These are phyloP conservation scores for Penstemon barbatus DNA, from an alignment of 257 asterid genomes.

Conservation along the genomic window DNA sequence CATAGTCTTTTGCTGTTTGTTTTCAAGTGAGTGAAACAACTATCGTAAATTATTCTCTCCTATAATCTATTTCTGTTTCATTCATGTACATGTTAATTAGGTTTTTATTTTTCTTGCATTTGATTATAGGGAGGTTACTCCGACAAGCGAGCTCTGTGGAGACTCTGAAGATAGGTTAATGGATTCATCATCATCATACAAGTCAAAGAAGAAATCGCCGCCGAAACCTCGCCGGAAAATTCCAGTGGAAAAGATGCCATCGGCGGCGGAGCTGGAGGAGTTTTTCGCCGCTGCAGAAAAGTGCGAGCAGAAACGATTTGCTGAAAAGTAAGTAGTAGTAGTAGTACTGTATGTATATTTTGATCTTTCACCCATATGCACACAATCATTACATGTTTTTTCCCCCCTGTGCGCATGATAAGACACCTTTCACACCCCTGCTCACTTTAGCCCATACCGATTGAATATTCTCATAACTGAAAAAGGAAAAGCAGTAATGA, in stretches of 20 bases:
- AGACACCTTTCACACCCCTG: conserved; percentile 32
- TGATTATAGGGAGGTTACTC: conserved; percentile 52
- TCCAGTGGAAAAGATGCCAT: conserved; percentile 40
- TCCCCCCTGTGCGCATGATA: conserved; percentile 37
- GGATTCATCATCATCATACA: conserved; percentile 9
- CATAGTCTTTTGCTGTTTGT: background rate
- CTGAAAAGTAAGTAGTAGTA: conserved; percentile 62
- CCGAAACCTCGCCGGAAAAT: conserved; percentile 30
- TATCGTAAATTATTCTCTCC: no score
- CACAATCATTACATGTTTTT: conserved; percentile 31
- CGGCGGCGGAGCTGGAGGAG: conserved; percentile 72
- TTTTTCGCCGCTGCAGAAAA: conserved; percentile 76
- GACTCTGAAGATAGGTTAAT: conserved; percentile 36
- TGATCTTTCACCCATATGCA: background rate
- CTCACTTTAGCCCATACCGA: conserved; percentile 36
- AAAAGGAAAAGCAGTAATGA: conserved; percentile 35
- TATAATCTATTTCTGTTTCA: background rate
- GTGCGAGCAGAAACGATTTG: conserved; percentile 61
- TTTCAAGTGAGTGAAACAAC: conserved; percentile 6
- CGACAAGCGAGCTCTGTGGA: conserved; percentile 50
- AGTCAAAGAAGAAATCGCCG: conserved; percentile 37
- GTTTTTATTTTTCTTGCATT: conserved; percentile 8
- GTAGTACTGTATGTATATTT: no score
- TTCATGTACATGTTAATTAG: background rate
- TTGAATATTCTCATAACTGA: conserved; percentile 41